A percentile compares a stretch with the other conserved stretches of the same genome.
Evolutionary conservation across 2,329 filamentous ascomycete genomes (phyloP).

Genomic region (Mycosphaerelloides madeirae): DNA sequence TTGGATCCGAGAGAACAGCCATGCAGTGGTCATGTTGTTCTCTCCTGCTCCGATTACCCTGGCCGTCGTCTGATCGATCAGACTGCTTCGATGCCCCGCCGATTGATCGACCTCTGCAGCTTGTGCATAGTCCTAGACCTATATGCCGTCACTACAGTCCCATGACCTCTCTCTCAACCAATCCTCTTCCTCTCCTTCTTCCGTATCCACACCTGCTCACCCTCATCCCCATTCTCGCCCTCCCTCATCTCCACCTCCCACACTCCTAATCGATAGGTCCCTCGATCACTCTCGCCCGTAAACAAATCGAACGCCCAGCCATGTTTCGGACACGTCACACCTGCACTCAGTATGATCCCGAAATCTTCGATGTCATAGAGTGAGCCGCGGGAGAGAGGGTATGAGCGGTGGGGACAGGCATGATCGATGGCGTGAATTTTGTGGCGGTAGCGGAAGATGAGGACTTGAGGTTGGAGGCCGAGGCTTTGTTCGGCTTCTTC

Average conservation of each 20-base stretch:
- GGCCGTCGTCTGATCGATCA: too few relatives aligned
- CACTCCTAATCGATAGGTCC: conserved; percentile 55
- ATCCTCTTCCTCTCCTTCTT: conserved; percentile 22
- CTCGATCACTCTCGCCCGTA: conserved; percentile 58
- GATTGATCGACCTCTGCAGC: too few relatives aligned
- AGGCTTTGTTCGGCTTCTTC: conserved; percentile 33
- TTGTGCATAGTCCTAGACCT: too few relatives aligned
- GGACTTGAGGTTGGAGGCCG: conserved; percentile 51
- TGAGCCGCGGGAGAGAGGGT: conserved; percentile 58
- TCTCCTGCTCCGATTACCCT: too few relatives aligned
- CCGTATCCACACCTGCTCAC: conserved; percentile 30
- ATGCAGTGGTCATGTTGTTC: too few relatives aligned
- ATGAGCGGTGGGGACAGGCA: conserved; percentile 66
- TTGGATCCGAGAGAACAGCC: too few relatives aligned
- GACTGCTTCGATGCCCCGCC: too few relatives aligned
- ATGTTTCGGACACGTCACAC: conserved; percentile 63
- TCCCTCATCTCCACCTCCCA: conserved; percentile 58
- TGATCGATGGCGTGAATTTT: conserved; percentile 66
- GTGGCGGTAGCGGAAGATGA: conserved; percentile 60
- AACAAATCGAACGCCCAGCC: conserved; percentile 67
- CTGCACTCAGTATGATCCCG: conserved; percentile 58
- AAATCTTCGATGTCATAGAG: conserved; percentile 72
- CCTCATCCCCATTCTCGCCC: conserved; percentile 16
- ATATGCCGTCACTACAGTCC: too few relatives aligned
- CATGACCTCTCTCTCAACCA: too few relatives aligned